Evolutionary conservation across 768 basidiomycete genomes (phyloP).

Genomic region (Tephrocybe sp.): DNA sequence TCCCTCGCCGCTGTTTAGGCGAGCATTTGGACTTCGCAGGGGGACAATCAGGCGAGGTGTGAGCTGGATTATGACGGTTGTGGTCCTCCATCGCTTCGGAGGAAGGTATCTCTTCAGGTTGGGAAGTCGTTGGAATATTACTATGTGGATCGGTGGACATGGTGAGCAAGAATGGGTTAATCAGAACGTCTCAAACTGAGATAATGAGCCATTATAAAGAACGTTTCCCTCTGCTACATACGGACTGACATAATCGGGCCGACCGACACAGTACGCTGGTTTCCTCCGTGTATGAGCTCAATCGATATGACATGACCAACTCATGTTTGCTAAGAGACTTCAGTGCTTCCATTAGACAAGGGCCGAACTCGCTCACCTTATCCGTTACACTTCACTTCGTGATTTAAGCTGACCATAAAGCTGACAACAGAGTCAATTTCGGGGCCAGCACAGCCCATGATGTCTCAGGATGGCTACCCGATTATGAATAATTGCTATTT

Average conservation of each 20-base stretch:
- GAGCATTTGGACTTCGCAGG: slow-evolving; percentile 2
- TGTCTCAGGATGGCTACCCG: too few relatives aligned
- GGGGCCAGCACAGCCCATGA: too few relatives aligned
- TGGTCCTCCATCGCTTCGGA: slow-evolving; percentile 12
- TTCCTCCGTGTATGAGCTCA: background rate
- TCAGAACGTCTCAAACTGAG: background rate
- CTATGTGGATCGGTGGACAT: slow-evolving; percentile 5
- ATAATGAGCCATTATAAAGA: slow-evolving; percentile 6
- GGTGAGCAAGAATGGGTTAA: background rate
- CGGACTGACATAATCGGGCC: slow-evolving; percentile 11
- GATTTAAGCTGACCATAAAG: too few relatives aligned
- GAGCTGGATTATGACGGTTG: background rate
- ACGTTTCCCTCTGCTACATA: background rate
- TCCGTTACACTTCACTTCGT: too few relatives aligned
- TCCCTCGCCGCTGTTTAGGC: slow-evolving; percentile 7
- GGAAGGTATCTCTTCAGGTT: slow-evolving; percentile 11
- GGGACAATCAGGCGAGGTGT: background rate
- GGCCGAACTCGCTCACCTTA: too few relatives aligned
- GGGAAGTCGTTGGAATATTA: background rate
- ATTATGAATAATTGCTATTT: too few relatives aligned
- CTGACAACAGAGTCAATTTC: too few relatives aligned
- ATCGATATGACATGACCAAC: too few relatives aligned
- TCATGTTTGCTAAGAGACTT: too few relatives aligned
- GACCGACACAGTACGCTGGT: background rate
- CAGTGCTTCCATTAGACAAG: too few relatives aligned